Conservation (phyloP, 106 monocot genomes). For the Iris macrosiphon region DNA sequence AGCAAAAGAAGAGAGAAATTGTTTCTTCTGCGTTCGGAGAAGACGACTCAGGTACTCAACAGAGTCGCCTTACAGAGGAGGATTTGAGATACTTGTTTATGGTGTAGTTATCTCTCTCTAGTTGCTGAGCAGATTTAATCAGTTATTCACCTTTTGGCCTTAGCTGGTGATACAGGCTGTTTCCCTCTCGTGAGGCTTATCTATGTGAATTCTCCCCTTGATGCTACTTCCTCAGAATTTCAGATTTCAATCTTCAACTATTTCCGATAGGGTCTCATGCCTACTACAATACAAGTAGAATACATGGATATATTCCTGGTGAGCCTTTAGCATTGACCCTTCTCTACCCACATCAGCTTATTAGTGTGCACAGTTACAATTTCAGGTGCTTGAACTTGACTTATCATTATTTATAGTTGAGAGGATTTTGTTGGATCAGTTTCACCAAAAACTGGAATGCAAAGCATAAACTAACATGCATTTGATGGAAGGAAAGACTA, state of each 20-base stretch:
- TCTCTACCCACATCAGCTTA: neutral
- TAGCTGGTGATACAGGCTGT: too few relatives aligned
- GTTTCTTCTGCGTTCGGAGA: slow-evolving; percentile 96
- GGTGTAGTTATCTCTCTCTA: too few relatives aligned
- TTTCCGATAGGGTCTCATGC: too few relatives aligned
- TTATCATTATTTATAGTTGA: neutral
- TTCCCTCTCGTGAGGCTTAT: too few relatives aligned
- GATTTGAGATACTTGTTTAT: slow-evolving; percentile 83
- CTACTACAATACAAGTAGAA: too few relatives aligned
- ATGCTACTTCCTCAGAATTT: too few relatives aligned
- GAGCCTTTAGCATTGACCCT: too few relatives aligned
- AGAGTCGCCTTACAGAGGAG: slow-evolving; percentile 75
- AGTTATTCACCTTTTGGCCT: too few relatives aligned
- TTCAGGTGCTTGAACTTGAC: neutral
- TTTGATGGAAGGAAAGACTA: neutral
- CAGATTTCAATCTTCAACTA: too few relatives aligned
- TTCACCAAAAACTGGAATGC: neutral
- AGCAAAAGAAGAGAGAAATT: slow-evolving; percentile 91
- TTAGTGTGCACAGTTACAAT: neutral
- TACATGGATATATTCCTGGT: too few relatives aligned
- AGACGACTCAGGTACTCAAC: slow-evolving; percentile 63
- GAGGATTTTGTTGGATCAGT: neutral
- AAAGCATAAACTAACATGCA: neutral
- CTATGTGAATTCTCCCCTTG: too few relatives aligned
- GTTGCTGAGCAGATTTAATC: too few relatives aligned